phyloP scores from a whole-genome alignment of 2,329 filamentous ascomycete genomes.

The Cladophialophora yegresii region DNA sequence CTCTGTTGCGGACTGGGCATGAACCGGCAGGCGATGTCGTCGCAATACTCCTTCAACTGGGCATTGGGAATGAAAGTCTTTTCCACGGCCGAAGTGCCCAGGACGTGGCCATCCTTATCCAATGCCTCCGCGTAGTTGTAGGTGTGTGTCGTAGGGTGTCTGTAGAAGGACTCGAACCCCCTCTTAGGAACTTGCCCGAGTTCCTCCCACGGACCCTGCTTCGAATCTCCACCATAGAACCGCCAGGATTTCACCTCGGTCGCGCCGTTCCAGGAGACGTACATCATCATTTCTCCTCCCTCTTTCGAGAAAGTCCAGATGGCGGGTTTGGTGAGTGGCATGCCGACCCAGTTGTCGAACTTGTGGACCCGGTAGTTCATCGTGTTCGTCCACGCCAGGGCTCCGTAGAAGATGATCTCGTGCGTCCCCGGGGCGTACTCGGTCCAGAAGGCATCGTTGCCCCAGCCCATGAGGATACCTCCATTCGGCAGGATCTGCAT shows the following conservation, averaged over 20 bases:
- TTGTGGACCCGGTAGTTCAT: conserved; percentile 50
- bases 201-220: conserved; percentile 39
- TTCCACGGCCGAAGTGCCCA: conserved; percentile 42
- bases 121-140: conserved; percentile 43
- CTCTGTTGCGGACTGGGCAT: conserved; percentile 29
- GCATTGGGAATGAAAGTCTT: conserved; percentile 44
- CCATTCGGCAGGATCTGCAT: conserved; percentile 44
- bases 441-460: conserved; percentile 46
- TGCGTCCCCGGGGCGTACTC: conserved; percentile 41
- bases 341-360: conserved; percentile 45
- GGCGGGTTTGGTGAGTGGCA: conserved; percentile 46
- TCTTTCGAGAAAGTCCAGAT: conserved; percentile 45
- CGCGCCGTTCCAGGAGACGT: conserved; percentile 53
- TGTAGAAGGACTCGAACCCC: conserved; percentile 46
- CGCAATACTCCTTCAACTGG: conserved; percentile 39
- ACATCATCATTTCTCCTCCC: conserved; percentile 36
- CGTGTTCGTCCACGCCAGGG: conserved; percentile 40
- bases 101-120: conserved; percentile 39
- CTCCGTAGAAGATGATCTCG: conserved; percentile 44
- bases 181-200: conserved; percentile 40
- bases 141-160: conserved; percentile 25
- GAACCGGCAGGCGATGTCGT: conserved; percentile 33
- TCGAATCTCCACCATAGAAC: conserved; percentile 37
- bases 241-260: conserved; percentile 50
- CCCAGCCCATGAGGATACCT: conserved; percentile 48